A percentile compares a stretch with the other conserved stretches of the same genome.
Conservation (phyloP, 495 filamentous ascomycete genomes). For the Astrocystis sublimbata region DNA sequence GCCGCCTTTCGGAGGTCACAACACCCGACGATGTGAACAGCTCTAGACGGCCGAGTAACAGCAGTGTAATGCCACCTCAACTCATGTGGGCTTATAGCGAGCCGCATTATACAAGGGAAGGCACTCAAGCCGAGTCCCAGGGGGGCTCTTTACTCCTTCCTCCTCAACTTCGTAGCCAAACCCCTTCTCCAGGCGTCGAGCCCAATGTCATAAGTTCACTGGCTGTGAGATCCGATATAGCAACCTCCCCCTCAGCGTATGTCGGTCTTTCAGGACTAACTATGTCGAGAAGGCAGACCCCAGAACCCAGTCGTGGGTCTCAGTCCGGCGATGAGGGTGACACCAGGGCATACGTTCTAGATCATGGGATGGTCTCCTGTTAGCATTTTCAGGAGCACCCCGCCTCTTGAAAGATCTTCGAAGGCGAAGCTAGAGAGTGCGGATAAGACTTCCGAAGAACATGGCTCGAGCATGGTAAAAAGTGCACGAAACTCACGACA, state of each 20-base stretch:
- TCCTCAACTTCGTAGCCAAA: not conserved
- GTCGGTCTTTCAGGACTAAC: not conserved
- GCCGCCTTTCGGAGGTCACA: conserved; percentile 32
- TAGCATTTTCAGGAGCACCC: no score
- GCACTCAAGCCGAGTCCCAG: not conserved
- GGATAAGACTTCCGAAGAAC: not conserved
- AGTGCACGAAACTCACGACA: conserved; percentile 18
- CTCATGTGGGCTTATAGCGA: conserved; percentile 18
- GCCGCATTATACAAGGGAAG: conserved; percentile 17
- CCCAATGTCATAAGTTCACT: not conserved
- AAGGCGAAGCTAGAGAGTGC: not conserved
- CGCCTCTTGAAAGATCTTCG: not conserved
- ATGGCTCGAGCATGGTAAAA: not conserved
- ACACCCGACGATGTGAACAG: conserved; percentile 26
- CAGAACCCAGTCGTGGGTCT: not conserved
- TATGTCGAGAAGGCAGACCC: not conserved
- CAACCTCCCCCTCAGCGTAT: not conserved
- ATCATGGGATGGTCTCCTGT: not conserved
- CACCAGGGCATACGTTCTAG: not conserved
- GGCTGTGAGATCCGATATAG: not conserved
- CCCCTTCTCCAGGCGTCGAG: not conserved
- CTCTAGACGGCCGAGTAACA: conserved; percentile 15
- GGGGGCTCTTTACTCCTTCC: not conserved
- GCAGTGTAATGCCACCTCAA: not conserved
- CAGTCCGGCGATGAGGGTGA: not conserved